Conservation (phyloP, 1,139 yeast genomes). For the Taphrina confusa region DNA sequence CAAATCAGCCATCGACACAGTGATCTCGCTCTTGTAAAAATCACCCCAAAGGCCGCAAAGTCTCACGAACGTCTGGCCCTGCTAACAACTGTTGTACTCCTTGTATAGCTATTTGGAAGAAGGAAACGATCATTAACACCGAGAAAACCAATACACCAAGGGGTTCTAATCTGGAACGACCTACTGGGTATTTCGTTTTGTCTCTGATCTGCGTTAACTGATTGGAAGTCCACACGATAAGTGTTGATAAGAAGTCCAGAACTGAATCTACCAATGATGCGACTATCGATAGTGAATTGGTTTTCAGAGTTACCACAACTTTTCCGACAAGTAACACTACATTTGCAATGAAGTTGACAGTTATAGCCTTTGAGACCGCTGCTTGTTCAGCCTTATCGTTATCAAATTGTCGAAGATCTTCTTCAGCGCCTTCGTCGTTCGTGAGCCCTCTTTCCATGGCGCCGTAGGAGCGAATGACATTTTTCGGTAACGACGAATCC, state of each 20-base stretch:
- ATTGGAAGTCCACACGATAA: slow-evolving; percentile 63
- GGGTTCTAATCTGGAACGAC: slow-evolving; percentile 72
- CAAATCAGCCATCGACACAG: slow-evolving; percentile 42
- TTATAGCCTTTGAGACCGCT: slow-evolving; percentile 65
- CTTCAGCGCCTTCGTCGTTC: slow-evolving; percentile 44
- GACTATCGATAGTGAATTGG: slow-evolving; percentile 70
- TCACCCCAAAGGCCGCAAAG: slow-evolving; percentile 46
- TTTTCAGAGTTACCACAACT: slow-evolving; percentile 59
- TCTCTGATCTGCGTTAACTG: slow-evolving; percentile 58
- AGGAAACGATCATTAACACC: slow-evolving; percentile 68
- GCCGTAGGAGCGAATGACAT: slow-evolving; percentile 63
- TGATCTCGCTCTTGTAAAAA: not conserved
- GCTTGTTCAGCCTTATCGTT: slow-evolving; percentile 48
- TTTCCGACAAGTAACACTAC: slow-evolving; percentile 64
- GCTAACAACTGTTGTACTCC: slow-evolving; percentile 49
- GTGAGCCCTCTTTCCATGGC: slow-evolving; percentile 43
- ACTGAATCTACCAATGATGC: slow-evolving; percentile 79
- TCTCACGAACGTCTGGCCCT: slow-evolving; percentile 41
- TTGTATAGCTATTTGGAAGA: slow-evolving; percentile 71
- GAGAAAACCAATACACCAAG: slow-evolving; percentile 75
- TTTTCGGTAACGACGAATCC: slow-evolving; percentile 70
- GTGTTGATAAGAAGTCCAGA: slow-evolving; percentile 71
- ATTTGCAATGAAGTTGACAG: slow-evolving; percentile 65
- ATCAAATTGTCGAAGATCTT: slow-evolving; percentile 38
- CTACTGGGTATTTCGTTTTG: slow-evolving; percentile 59